Conservation (phyloP, 345 rosid genomes). For the Pugionium cornutum region DNA sequence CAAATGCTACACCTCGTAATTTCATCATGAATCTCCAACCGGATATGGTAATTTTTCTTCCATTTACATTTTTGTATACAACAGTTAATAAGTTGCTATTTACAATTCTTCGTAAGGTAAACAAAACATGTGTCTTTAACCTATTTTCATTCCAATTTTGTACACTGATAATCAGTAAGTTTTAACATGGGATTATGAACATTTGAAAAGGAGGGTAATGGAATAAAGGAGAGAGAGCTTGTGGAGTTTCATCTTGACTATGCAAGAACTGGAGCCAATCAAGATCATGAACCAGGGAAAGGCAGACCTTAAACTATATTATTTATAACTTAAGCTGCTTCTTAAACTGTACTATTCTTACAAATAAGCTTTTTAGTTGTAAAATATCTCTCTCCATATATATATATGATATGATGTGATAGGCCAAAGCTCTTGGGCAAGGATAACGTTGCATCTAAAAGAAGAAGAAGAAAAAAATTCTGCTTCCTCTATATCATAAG, state of each 20-base stretch:
- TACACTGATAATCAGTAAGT: neutral
- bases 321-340: neutral
- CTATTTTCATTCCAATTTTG: neutral
- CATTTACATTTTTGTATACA: neutral
- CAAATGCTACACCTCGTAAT: conserved; percentile 30
- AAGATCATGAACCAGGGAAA: conserved; percentile 45
- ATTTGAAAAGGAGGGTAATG: neutral
- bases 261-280: conserved; percentile 45
- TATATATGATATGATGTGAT: conserved; percentile 4
- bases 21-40: conserved; percentile 12
- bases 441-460: conserved; percentile 10
- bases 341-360: neutral
- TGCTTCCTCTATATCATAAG: too few relatives aligned
- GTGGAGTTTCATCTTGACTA: conserved; percentile 43
- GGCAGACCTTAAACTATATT: conserved; percentile 38
- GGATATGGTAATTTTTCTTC: conserved; percentile 5
- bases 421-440: conserved; percentile 3
- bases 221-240: conserved; percentile 31
- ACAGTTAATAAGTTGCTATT: neutral
- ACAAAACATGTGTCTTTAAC: neutral
- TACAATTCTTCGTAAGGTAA: neutral
- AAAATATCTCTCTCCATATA: neutral
- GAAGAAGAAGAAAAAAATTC: neutral
- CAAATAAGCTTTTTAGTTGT: neutral
- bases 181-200: neutral